Percentiles rank a stretch among this genome's conserved stretches.
Evolutionary conservation across 2,329 filamentous ascomycete species (phyloP).

Genomic region (Pleomassaria siparia): DNA sequence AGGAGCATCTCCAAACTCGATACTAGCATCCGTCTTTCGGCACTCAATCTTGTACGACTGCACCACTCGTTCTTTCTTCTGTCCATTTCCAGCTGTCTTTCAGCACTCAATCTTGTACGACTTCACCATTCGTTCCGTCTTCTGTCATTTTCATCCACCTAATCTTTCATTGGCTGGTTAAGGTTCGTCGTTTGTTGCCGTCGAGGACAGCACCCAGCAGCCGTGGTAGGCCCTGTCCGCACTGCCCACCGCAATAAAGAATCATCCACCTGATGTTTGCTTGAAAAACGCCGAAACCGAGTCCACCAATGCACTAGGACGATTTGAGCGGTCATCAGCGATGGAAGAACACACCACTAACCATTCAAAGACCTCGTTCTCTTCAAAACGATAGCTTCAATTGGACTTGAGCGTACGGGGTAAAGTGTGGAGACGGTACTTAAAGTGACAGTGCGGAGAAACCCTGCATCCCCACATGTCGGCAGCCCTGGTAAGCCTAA

Average conservation of each 20-base stretch:
- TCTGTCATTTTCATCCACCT: neutral
- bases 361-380: too few relatives aligned
- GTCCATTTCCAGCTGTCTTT: conserved; percentile 3
- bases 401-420: neutral
- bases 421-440: conserved; percentile 1
- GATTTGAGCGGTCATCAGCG: neutral
- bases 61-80: neutral
- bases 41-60: conserved; percentile 2
- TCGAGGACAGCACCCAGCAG: conserved; percentile 1
- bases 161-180: conserved; percentile 6
- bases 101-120: conserved; percentile 8
- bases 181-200: neutral
- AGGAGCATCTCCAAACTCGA: conserved; percentile 4
- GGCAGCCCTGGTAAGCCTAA: conserved; percentile 13
- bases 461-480: conserved; percentile 16
- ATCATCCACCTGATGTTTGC: neutral
- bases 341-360: neutral
- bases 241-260: conserved; percentile 1
- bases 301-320: neutral
- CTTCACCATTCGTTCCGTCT: conserved; percentile 2
- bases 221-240: conserved; percentile 4
- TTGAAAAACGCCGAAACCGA: neutral
- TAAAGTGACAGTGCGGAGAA: conserved; percentile 14
- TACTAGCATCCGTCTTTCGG: neutral
- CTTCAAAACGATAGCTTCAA: neutral